A percentile compares a stretch with the other conserved stretches of the same genome.
These are phyloP conservation scores for Fusarium pininemorale DNA, from an alignment of 2,329 filamentous ascomycete species.

Conservation along the genomic window DNA sequence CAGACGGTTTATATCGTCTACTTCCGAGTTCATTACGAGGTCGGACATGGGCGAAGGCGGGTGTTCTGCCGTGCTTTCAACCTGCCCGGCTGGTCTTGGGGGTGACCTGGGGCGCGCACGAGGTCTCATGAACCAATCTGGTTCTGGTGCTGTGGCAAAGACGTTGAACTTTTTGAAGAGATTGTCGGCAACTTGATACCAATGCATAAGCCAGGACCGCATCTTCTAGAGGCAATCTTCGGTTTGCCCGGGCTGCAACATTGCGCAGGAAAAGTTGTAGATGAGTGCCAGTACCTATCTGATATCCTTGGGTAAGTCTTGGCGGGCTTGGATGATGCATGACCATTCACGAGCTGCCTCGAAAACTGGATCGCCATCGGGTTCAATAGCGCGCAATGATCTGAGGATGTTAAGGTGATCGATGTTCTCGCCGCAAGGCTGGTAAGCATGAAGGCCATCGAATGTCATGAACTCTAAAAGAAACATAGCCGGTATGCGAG, in stretches of 20 bases:
- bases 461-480: constrained; percentile 45
- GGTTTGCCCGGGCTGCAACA: constrained; percentile 32
- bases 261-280: constrained; percentile 45
- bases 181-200: constrained; percentile 40
- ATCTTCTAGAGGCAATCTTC: constrained; percentile 35
- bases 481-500: constrained; percentile 26
- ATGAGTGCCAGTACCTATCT: constrained; percentile 46
- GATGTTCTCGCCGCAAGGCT: constrained; percentile 43
- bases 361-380: constrained; percentile 39
- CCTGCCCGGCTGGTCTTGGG: background rate
- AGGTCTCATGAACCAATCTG: constrained; percentile 43
- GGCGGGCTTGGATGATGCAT: constrained; percentile 40
- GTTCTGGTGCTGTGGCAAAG: constrained; percentile 19
- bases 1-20: background rate
- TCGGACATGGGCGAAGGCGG: background rate
- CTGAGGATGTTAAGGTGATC: constrained; percentile 35
- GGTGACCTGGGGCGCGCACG: background rate
- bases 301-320: constrained; percentile 41
- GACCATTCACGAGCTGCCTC: constrained; percentile 45
- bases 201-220: constrained; percentile 44
- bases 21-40: background rate
- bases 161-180: constrained; percentile 36
- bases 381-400: constrained; percentile 34
- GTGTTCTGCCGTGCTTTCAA: background rate
- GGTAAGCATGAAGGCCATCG: constrained; percentile 38